Evolutionary conservation across 2,329 filamentous ascomycete species (phyloP).

Genomic region (Claviceps maximensis): DNA sequence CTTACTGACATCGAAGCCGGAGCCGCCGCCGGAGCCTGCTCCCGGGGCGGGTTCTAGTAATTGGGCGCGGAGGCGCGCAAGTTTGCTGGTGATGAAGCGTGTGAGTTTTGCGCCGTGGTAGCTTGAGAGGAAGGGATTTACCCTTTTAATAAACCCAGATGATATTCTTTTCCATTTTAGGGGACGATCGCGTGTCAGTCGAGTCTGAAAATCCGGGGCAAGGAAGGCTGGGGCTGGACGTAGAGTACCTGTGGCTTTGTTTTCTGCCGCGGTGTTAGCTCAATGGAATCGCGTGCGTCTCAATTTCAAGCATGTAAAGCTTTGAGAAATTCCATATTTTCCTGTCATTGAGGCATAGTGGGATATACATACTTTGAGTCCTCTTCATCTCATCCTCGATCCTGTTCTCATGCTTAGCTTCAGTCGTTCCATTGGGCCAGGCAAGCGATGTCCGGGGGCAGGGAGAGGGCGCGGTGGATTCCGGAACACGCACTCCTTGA

Average conservation of each 20-base stretch:
- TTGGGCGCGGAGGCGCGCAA: slow-evolving; percentile 86
- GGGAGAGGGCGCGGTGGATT: not conserved
- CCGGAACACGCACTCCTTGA: slow-evolving; percentile 75
- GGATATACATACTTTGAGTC: slow-evolving; percentile 73
- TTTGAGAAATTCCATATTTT: too few species aligned
- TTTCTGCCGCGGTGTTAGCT: slow-evolving; percentile 49
- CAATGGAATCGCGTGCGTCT: not conserved
- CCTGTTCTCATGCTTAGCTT: slow-evolving; percentile 36
- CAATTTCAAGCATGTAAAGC: too few species aligned
- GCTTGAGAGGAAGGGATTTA: slow-evolving; percentile 26
- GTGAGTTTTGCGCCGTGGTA: slow-evolving; percentile 46
- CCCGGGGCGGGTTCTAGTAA: slow-evolving; percentile 81
- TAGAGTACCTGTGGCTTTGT: slow-evolving; percentile 87
- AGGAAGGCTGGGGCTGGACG: too few species aligned
- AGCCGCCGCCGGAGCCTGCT: slow-evolving; percentile 61
- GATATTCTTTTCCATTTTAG: slow-evolving; percentile 57
- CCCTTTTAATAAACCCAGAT: slow-evolving; percentile 96
- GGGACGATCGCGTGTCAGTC: slow-evolving; percentile 7
- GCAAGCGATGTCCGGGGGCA: not conserved
- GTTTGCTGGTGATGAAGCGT: slow-evolving; percentile 50
- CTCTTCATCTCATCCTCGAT: slow-evolving; percentile 99
- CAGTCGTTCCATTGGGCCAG: slow-evolving; percentile 1
- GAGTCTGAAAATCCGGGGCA: not conserved
- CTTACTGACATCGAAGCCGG: slow-evolving; percentile 90
- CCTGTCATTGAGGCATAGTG: too few species aligned